These are phyloP conservation scores for Sarocladium oryzae DNA, from an alignment of 2,329 filamentous ascomycete genomes.

Conservation along the genomic window DNA sequence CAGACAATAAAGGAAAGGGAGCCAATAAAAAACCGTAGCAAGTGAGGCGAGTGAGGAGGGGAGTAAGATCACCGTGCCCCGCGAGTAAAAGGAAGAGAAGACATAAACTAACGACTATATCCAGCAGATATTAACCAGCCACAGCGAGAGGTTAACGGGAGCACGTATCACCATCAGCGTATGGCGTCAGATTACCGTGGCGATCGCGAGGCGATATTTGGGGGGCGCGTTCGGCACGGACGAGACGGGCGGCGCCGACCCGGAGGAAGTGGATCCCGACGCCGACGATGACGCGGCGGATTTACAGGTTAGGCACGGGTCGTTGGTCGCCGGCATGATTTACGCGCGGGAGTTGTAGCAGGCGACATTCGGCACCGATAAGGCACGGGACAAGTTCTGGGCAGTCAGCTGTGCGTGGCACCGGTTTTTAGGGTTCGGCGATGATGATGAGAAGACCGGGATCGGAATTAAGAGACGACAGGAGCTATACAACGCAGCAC, in stretches of 20 bases:
- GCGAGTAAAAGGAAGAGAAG: neutral
- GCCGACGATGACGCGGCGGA: slow-evolving; percentile 3
- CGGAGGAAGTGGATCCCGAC: neutral
- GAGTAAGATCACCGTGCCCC: neutral
- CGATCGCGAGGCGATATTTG: slow-evolving; percentile 12
- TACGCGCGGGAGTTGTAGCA: slow-evolving; percentile 10
- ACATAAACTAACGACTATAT: neutral
- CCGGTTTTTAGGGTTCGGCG: slow-evolving; percentile 9
- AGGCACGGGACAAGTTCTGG: slow-evolving; percentile 9
- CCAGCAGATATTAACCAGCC: neutral
- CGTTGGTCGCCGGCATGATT: slow-evolving; percentile 10
- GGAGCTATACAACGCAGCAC: neutral
- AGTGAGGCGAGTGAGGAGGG: neutral
- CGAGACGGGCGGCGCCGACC: neutral
- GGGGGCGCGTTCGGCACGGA: neutral
- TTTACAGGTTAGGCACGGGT: slow-evolving; percentile 10
- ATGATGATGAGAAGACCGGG: neutral
- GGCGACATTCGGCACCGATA: slow-evolving; percentile 2
- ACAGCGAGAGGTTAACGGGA: neutral
- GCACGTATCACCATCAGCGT: neutral
- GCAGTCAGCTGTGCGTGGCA: slow-evolving; percentile 12
- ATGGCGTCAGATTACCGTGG: slow-evolving; percentile 4
- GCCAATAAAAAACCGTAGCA: neutral
- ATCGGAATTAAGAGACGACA: neutral
- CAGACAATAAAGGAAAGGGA: too few relatives aligned